Percentiles rank a stretch among this genome's conserved stretches.
These are phyloP conservation scores for Exophiala bonariae DNA, from an alignment of 2,329 filamentous ascomycete species.

Conservation along the genomic window DNA sequence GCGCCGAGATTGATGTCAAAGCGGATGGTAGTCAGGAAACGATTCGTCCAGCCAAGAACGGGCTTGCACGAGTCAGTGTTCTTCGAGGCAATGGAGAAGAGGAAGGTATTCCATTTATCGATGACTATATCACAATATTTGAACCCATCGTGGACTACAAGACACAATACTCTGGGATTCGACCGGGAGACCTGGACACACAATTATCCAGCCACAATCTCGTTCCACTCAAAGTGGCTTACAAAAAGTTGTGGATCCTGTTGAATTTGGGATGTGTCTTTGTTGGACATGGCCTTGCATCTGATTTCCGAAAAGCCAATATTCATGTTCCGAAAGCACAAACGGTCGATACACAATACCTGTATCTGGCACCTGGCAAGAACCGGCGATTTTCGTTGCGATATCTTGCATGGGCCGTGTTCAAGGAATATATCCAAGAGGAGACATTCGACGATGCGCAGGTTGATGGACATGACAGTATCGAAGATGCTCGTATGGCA, in stretches of 20 bases:
- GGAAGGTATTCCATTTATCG: constrained; percentile 86
- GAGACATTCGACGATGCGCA: constrained; percentile 52
- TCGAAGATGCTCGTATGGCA: constrained; percentile 91
- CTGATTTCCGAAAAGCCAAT: constrained; percentile 97
- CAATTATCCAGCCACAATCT: constrained; percentile 77
- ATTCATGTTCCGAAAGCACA: constrained; percentile 90
- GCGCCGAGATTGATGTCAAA: constrained; percentile 94
- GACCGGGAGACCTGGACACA: constrained; percentile 78
- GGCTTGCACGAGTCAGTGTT: constrained; percentile 89
- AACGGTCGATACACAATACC: constrained; percentile 89
- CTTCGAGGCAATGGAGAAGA: constrained; percentile 74
- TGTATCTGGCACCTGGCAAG: constrained; percentile 80
- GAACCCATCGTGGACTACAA: constrained; percentile 90
- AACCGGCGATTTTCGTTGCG: constrained; percentile 86
- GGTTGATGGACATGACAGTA: constrained; percentile 72
- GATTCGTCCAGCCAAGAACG: constrained; percentile 85
- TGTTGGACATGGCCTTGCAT: constrained; percentile 87
- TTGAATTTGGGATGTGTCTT: constrained; percentile 93
- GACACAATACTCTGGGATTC: constrained; percentile 91
- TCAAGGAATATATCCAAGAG: constrained; percentile 91
- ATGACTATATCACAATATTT: constrained; percentile 91
- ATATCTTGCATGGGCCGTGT: constrained; percentile 85
- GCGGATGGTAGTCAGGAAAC: constrained; percentile 90
- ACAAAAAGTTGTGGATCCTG: constrained; percentile 97
- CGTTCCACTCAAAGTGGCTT: constrained; percentile 83